phyloP scores from a whole-genome alignment of 305 asterid species.

The Stenogyne calaminthoides region DNA sequence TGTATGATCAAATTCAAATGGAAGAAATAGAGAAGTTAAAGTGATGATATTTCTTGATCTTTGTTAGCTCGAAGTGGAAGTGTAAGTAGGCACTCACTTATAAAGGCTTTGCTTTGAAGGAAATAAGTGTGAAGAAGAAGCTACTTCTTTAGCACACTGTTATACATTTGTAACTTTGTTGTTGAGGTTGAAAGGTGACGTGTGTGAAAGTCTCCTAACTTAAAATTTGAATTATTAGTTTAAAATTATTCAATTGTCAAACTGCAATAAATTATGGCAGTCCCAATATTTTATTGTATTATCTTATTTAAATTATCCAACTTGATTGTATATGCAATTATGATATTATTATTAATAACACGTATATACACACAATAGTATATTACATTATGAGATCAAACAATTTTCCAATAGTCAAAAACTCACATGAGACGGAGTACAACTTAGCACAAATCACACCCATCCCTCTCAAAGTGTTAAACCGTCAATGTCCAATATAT shows the following conservation, averaged over 20 bases:
- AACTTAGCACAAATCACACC: too few species aligned
- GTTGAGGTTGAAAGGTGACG: neutral
- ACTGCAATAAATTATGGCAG: slow-evolving; percentile 8
- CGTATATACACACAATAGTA: too few species aligned
- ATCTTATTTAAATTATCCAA: neutral
- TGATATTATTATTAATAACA: too few species aligned
- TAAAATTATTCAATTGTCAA: neutral
- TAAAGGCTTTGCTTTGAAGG: slow-evolving; percentile 35
- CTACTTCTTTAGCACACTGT: slow-evolving; percentile 30
- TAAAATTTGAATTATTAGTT: neutral
- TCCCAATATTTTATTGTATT: neutral
- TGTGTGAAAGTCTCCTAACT: slow-evolving; percentile 41
- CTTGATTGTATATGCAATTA: neutral
- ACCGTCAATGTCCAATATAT: too few species aligned
- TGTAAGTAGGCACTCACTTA: slow-evolving; percentile 8
- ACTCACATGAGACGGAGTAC: too few species aligned
- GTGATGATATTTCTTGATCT: neutral
- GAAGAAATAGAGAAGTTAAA: neutral
- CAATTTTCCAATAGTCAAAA: neutral
- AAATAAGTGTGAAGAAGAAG: slow-evolving; percentile 32
- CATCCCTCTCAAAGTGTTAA: too few species aligned
- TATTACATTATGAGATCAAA: neutral
- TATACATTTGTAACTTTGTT: neutral
- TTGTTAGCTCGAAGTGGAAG: neutral
- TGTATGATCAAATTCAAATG: neutral